A percentile compares a stretch with the other conserved stretches of the same genome.
Evolutionary conservation across 768 basidiomycete species (phyloP).

Genomic region (Antrodiella citrinella): DNA sequence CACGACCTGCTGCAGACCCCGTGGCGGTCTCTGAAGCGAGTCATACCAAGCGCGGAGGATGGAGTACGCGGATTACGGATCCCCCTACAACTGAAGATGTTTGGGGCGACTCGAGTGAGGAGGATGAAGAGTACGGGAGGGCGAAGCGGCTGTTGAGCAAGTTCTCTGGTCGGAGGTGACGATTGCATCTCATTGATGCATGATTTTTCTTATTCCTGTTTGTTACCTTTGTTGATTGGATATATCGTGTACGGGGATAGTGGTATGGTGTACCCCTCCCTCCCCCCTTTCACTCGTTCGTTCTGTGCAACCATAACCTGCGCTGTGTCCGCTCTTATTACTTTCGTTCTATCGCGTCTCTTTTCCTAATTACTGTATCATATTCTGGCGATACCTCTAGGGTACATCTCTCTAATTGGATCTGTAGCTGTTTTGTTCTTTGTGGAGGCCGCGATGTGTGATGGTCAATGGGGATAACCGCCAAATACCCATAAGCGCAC

Average conservation of each 20-base stretch:
- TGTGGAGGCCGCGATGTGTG: no score
- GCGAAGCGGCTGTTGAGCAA: conserved; percentile 48
- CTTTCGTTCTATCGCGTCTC: background rate
- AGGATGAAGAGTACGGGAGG: conserved; percentile 57
- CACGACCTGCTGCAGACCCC: background rate
- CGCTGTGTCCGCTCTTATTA: no score
- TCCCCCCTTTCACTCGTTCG: background rate
- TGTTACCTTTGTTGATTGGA: background rate
- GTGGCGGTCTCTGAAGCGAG: background rate
- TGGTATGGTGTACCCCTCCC: background rate
- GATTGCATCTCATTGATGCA: conserved; percentile 16
- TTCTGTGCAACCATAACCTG: no score
- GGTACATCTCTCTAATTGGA: no score
- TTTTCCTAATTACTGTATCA: background rate
- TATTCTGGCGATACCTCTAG: no score
- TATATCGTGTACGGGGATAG: background rate
- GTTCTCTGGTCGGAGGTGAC: conserved; percentile 27
- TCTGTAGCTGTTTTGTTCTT: no score
- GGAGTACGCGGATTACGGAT: conserved; percentile 13
- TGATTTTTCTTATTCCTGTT: background rate
- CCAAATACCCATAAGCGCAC: no score
- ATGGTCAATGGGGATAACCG: no score
- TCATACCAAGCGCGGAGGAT: conserved; percentile 19
- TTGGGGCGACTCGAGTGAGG: conserved; percentile 64
- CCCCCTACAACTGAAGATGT: conserved; percentile 26